Conservation (phyloP, 2,329 filamentous ascomycete species). For the Capronia coronata region DNA sequence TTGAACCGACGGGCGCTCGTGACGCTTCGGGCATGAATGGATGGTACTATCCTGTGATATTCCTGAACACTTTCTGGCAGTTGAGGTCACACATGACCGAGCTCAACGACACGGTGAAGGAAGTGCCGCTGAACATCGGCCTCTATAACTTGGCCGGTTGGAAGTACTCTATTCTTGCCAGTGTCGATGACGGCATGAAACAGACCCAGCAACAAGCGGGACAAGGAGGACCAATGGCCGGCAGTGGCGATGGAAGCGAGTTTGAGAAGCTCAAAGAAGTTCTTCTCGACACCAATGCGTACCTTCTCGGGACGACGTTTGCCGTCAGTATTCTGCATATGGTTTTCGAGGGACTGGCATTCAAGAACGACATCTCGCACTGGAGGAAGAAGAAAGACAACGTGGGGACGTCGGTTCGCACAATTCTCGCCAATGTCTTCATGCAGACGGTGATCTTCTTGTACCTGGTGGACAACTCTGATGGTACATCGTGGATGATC, state of each 20-base stretch:
- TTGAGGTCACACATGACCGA: constrained; percentile 83
- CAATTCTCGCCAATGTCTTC: constrained; percentile 93
- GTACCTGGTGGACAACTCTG: constrained; percentile 93
- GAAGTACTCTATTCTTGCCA: constrained; percentile 82
- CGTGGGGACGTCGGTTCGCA: constrained; percentile 89
- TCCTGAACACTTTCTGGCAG: constrained; percentile 96
- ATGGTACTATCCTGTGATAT: constrained; percentile 90
- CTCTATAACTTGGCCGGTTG: constrained; percentile 75
- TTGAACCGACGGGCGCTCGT: constrained; percentile 73
- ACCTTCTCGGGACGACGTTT: constrained; percentile 75
- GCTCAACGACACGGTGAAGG: constrained; percentile 81
- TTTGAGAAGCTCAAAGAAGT: constrained; percentile 97
- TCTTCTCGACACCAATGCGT: constrained; percentile 86
- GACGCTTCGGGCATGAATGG: constrained; percentile 79
- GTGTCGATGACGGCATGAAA: constrained; percentile 81
- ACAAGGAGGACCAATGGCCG: constrained; percentile 62
- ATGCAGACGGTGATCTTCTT: constrained; percentile 97
- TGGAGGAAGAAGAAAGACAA: constrained; percentile 99
- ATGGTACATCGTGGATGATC: constrained; percentile 99
- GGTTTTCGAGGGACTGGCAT: constrained; percentile 90
- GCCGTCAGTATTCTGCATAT: constrained; percentile 85
- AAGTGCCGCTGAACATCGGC: constrained; percentile 73
- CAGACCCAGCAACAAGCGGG: constrained; percentile 73
- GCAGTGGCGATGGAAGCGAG: constrained; percentile 82
- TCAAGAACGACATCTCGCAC: constrained; percentile 95